Base-by-base conservation (phyloP, 2,329 filamentous ascomycete species). In the Neospermospora avenae region DNA sequence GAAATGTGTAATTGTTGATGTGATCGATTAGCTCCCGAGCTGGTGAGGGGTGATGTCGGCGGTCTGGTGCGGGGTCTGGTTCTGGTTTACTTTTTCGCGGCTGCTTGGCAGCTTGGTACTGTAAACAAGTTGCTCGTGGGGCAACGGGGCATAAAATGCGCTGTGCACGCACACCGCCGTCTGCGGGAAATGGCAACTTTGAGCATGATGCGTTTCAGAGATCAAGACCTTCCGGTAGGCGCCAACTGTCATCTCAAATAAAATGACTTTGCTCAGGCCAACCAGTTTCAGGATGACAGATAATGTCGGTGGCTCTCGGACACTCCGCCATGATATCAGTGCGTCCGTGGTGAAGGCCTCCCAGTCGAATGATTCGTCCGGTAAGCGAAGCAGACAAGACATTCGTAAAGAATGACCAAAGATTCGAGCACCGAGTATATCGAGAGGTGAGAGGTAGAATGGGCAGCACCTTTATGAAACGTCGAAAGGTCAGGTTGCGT, bases 271-370 rank as follows among this genome's bases (percentile, higher is more conserved):
- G 7, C 31, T 18, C 4, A 63, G 13, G 2, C 54, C 57, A 2
- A 73, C 66, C n/a, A 80, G 75, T 10, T 70, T 66, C 59, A 74
- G 76, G 60, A 77, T 77, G 14, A 72, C 64, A 0, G 71, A 71
- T 0, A 75, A 76, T 20, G 73, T 67, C 7, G 76, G 75, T 11
- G 73, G 70, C 1, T 65, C 68, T 78, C 77, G 79, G 65, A 77
- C 79, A 67, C 81, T 79, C 0, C 77, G 78, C 78, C 78, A 81
- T 4, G 74, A 74, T 4, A 80, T 68, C 59, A 81, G 70, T 1
- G 76, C 74, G 1, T 63, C 74, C 2, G 73, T 69, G 5, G 64
- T 68, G 68, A 80, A 81, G 0, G 44, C 34, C 25, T 1, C 69
- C 65, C 0, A 77, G 77, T 77, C 77, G 79, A 25, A 75, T 68